Base-by-base conservation (phyloP, 345 rosid species). In the Erodium maritimum region DNA sequence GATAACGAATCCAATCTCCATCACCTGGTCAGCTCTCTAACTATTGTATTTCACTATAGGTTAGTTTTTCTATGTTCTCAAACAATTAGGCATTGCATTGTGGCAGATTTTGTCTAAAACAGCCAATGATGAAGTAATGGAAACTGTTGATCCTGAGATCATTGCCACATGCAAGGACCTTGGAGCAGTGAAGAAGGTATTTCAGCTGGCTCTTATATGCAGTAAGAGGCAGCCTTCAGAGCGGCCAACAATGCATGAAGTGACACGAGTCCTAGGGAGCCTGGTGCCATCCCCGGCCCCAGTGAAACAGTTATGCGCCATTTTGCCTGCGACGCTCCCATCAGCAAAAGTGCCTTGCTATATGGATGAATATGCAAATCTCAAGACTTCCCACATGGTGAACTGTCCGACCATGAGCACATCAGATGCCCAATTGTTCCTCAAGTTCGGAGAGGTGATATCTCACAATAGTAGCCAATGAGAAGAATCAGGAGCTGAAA, bases 1-100 rank as follows among this genome's bases (percentile, higher is more conserved):
- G 99, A 93, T 62, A 76, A 85, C 2, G 99, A 93, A 59, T 82
- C 83, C 69, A 93, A 89, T 69, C 95, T 93, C 59, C 99, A 86
- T 71, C 94, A 89, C 20, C 79, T 89, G 94, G 96, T 91, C 70
- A 23, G 87, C 72, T 55, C 59, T 73, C 63, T 42, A 17, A 58
- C n/a, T n/a, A n/a, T n/a, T n/a, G n/a, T n/a, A n/a, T 29, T 29
- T 29, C 37, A 29, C 8, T 11, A 29, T 29, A 6, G 8, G 56
- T 16, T 0, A 42, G 23, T 51, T 18, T 23, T 0, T 17, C 18
- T 48, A 58, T 54, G 19, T 8, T 29, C 37, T 29, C 37, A 1
- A 29, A 29, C 37, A 29, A n/a, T 11, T 29, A 25, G 3, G 37
- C 37, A 29, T 29, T 29, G 50, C 18, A 14, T 34, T 20, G 18